Percentiles rank a stretch among this genome's conserved stretches.
phyloP scores from a whole-genome alignment of 139 green algal species.

The Haematococcus lacustris region DNA sequence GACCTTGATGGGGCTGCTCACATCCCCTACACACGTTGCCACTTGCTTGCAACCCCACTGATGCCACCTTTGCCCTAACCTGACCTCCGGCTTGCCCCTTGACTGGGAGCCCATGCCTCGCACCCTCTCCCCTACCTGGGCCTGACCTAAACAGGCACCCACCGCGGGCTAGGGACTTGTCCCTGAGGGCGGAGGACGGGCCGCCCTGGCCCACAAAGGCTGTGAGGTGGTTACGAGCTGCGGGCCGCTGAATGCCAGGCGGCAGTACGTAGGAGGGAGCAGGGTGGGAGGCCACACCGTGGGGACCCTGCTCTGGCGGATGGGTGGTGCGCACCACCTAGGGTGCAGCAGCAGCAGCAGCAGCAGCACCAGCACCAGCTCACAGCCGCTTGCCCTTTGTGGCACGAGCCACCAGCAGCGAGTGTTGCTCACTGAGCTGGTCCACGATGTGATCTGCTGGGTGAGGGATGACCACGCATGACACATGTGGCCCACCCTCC shows the following conservation, averaged over 20 bases:
- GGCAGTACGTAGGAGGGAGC: constrained; percentile 26
- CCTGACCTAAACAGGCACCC: too few species aligned
- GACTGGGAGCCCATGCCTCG: too few species aligned
- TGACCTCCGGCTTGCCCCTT: too few species aligned
- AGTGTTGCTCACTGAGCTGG: not conserved
- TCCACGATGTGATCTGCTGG: not conserved
- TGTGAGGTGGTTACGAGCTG: constrained; percentile 8
- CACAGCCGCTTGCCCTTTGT: not conserved
- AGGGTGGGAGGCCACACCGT: constrained; percentile 27
- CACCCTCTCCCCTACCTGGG: too few species aligned
- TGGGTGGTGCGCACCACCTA: constrained; percentile 31
- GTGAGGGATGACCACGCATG: not conserved
- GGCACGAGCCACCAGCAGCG: not conserved
- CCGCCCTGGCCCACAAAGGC: too few species aligned
- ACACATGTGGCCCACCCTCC: not conserved
- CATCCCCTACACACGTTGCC: too few species aligned
- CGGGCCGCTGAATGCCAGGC: not conserved
- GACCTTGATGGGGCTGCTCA: too few species aligned
- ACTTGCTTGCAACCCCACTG: too few species aligned
- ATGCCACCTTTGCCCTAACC: too few species aligned
- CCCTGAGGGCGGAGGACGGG: too few species aligned
- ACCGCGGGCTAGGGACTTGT: too few species aligned
- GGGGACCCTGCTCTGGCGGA: constrained; percentile 24
- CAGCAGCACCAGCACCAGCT: not conserved
- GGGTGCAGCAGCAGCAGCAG: too few species aligned